Conservation (phyloP, 345 rosid genomes). For the Dipteronia sinensis region DNA sequence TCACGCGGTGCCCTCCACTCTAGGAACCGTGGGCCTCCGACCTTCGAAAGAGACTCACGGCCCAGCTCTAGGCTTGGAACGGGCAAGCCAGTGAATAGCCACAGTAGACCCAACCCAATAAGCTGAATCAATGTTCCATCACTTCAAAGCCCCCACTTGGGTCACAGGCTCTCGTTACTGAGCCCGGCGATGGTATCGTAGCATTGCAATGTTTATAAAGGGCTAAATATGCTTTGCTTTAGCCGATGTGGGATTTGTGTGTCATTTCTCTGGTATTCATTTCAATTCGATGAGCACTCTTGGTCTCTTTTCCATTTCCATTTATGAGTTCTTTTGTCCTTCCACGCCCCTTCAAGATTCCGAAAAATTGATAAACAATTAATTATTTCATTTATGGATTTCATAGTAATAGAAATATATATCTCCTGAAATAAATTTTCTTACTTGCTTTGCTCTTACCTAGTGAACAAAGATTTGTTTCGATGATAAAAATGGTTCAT, state of each 20-base stretch:
- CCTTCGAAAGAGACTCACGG: not conserved
- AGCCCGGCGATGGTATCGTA: not conserved
- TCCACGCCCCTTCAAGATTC: no score
- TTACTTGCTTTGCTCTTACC: no score
- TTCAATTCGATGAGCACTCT: no score
- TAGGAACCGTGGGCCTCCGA: not conserved
- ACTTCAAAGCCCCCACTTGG: not conserved
- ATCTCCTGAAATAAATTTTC: no score
- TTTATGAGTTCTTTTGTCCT: no score
- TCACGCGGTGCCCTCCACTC: not conserved
- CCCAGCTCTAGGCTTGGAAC: not conserved
- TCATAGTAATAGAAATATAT: no score
- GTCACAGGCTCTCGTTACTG: not conserved
- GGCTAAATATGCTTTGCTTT: not conserved
- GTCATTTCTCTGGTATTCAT: no score
- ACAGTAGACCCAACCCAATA: not conserved
- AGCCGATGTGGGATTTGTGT: not conserved
- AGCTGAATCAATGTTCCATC: not conserved
- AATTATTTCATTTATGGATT: no score
- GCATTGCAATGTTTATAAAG: not conserved
- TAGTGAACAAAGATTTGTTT: no score
- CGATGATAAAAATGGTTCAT: no score
- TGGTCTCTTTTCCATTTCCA: no score
- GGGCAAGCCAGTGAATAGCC: not conserved
- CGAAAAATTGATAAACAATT: no score